Conservation (phyloP, 2,329 filamentous ascomycete species). For the Cytospora piceicola region DNA sequence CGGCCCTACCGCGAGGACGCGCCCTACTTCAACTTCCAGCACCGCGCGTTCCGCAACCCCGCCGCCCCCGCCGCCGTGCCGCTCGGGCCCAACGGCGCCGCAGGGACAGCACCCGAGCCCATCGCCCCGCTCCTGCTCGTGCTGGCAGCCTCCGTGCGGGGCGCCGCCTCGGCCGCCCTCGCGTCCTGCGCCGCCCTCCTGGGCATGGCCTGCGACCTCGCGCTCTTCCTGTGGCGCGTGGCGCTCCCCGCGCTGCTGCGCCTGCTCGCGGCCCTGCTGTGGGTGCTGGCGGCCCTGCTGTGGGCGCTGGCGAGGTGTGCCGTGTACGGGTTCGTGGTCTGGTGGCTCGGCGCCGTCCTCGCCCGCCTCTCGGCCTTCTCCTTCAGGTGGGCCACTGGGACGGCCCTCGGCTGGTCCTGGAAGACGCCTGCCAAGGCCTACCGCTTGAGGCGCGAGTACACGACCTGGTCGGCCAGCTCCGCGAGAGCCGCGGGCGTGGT, state of each 20-base stretch:
- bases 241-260: not conserved
- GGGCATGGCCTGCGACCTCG: too few relatives aligned
- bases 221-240: not conserved
- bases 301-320: not conserved
- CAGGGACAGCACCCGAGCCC: slow-evolving; percentile 3
- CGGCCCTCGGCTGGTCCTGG: not conserved
- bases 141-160: not conserved
- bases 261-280: not conserved
- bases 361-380: too few relatives aligned
- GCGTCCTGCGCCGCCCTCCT: not conserved
- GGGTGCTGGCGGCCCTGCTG: not conserved
- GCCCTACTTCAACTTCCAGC: slow-evolving; percentile 9
- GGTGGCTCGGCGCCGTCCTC: not conserved
- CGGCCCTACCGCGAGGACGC: not conserved
- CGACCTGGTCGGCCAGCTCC: not conserved
- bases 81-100: slow-evolving; percentile 4
- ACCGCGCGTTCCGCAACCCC: not conserved
- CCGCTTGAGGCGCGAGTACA: not conserved
- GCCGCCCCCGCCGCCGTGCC: not conserved
- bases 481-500: too few relatives aligned
- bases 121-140: not conserved
- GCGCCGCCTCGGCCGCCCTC: not conserved
- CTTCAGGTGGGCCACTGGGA: not conserved
- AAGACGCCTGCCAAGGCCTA: not conserved
- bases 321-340: not conserved